Evolutionary conservation across 139 green algal species (phyloP).

Genomic region (Zygnema circumcarinatum): DNA sequence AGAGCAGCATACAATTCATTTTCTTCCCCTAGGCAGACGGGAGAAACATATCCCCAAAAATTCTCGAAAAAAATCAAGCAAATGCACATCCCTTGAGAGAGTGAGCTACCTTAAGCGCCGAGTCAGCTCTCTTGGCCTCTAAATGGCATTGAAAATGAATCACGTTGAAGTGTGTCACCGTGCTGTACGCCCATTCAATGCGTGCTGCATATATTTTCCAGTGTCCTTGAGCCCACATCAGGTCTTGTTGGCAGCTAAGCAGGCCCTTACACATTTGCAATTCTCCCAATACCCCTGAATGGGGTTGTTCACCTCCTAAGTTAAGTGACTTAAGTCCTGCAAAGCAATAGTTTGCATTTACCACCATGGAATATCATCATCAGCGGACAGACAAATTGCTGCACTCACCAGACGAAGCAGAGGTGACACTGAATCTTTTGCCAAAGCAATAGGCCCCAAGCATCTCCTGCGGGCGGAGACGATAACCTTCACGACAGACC

Average conservation of each 20-base stretch:
- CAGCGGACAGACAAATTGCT: conserved; percentile 17
- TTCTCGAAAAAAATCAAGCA: no score
- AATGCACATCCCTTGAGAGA: no score
- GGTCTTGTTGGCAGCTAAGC: background rate
- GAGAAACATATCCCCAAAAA: no score
- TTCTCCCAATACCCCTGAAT: background rate
- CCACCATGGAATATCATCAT: no score
- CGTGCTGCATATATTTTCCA: background rate
- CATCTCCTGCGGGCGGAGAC: conserved; percentile 59
- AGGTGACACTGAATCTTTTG: conserved; percentile 48
- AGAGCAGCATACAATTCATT: no score
- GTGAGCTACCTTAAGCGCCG: conserved; percentile 48
- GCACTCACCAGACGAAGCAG: conserved; percentile 28
- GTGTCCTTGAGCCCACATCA: background rate
- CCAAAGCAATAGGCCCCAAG: conserved; percentile 71
- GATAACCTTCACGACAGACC: conserved; percentile 73
- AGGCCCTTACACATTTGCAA: background rate
- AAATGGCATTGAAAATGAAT: conserved; percentile 74
- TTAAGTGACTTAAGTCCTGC: no score
- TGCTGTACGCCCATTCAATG: conserved; percentile 51
- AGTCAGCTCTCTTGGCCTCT: conserved; percentile 67
- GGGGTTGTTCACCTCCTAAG: background rate
- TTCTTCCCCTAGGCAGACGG: no score
- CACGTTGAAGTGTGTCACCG: conserved; percentile 73
- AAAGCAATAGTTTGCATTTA: no score